Base-by-base conservation (phyloP, 352 stramenopile species). In the Peronospora farinosa region DNA sequence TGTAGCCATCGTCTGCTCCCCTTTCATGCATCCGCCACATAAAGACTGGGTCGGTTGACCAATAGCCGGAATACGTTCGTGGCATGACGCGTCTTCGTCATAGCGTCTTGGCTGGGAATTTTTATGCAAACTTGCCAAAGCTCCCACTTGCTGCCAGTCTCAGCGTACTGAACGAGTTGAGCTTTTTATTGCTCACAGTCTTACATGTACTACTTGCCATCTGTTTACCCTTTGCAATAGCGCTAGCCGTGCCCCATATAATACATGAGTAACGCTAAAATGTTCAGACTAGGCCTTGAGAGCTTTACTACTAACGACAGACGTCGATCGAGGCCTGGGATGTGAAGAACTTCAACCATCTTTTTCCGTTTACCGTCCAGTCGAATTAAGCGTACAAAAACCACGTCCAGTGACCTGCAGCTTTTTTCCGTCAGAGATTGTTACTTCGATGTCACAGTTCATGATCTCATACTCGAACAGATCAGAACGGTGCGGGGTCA, bases 101-200 rank as follows among this genome's bases (percentile, higher is more conserved):
- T 7, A 35, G 21, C 32, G 15, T 45, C 23, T 19, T 42, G 0
- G 15, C 32, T 57, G 5, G 25, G 40, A 16, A 54, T 48, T 0
- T 37, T 43, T n/a, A 63, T 45, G 3, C 53, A 49, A 8, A 52
- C 59, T 11, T 67, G 52, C 42, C 42, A 35, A 63, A 67, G 7
- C 40, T 62, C 49, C 47, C 51, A 57, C 58, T 67, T 25, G 47
- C n/a, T 47, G 13, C 28, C 21, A 11, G 35, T 11, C 2, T 9
- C 35, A 0, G 28, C 6, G 47, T 63, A 51, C 17, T 52, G 13
- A 10, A 35, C 9, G 10, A 35, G 9, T 13, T 7, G 30, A 35
- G 30, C 30, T 35, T 12, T 7, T 35, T 35, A 3, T 35, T 35
- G 30, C 30, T 60, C 38, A 8, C 35, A 47, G 23, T 58, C 38